A percentile compares a stretch with the other conserved stretches of the same genome.
These are phyloP conservation scores for Achlya hypogyna DNA, from an alignment of 352 stramenopile species.

Conservation along the genomic window DNA sequence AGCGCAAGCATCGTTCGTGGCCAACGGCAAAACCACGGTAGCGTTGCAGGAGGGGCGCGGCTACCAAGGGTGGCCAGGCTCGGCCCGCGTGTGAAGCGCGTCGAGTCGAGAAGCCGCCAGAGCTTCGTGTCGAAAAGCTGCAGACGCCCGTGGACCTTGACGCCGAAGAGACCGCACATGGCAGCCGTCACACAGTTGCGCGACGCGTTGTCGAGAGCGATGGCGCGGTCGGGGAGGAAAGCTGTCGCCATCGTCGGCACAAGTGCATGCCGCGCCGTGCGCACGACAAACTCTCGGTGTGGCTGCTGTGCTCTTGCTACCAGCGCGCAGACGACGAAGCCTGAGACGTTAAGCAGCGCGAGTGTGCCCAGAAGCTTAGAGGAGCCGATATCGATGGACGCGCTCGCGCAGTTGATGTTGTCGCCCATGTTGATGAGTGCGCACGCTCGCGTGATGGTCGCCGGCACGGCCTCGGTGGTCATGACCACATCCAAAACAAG, in stretches of 20 bases:
- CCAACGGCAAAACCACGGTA: neutral
- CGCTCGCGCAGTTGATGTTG: neutral
- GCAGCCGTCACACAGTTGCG: neutral
- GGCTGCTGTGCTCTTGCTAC: neutral
- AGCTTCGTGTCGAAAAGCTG: neutral
- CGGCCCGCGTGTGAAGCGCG: neutral
- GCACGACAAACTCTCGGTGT: too few species aligned
- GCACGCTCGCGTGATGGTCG: neutral
- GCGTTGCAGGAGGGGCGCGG: neutral
- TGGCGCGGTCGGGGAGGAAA: neutral
- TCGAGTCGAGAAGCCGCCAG: neutral
- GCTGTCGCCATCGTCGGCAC: neutral
- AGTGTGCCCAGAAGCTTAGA: neutral
- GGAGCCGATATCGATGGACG: neutral
- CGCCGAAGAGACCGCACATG: neutral
- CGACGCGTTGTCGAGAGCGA: neutral
- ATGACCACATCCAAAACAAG: neutral
- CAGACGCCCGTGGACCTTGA: neutral
- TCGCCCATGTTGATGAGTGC: neutral
- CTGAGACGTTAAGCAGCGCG: neutral
- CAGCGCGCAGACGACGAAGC: neutral
- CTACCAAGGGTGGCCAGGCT: neutral
- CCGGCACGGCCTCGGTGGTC: neutral
- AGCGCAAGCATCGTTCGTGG: neutral
- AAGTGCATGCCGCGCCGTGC: neutral